Evolutionary conservation across 2,329 filamentous ascomycete species (phyloP), one percentile per base, ranked within the genome.

Genomic region (Colletotrichum higginsianum): DNA sequence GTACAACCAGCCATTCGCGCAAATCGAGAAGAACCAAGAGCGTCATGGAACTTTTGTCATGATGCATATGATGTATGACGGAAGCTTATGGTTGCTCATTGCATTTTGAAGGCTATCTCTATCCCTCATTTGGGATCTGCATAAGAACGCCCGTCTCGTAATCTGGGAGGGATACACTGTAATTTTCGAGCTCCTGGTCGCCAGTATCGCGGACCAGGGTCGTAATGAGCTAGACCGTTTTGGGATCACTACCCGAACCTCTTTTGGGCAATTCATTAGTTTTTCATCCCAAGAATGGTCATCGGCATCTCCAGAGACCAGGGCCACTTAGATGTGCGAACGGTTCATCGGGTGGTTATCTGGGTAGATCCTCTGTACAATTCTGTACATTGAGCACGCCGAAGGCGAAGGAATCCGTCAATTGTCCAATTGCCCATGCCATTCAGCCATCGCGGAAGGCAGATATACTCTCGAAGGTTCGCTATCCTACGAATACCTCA

Each of bases 181-280:
- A 72, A 72, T 72, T 60, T 72, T 72, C 69, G 69, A 46, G 44
- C 49, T 64, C 46, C 46, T 58, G 21, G 53, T 18, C 26, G 30
- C 69, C 23, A 49, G 69, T 58, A 69, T 69, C 47, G 55, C 15
- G 52, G 18, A 18, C 65, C 53, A 23, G 65, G 69, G 38, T 64
- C 21, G 23, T 18, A 13, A 26, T 4, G 40, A 42, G 52, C 69
- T 72, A 69, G 23, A 55, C 65, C 42, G 21, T 5, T 72, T 63
- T 46, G 52, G 67, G 30, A 53, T 30, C 30, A 47, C 40, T 18
- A n/a, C 47, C 69, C 60, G 66, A 61, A 44, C 52, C 69, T 61
- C 30, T 64, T 56, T 68, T 53, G 9, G 65, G 53, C 52, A n/a
- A 49, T 40, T 26, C 26, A 23, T 46, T 53, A 42, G 40, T 35